Evolutionary conservation across 2,329 filamentous ascomycete species (phyloP).

Genomic region (Chrysoporthe deuterocubensis): DNA sequence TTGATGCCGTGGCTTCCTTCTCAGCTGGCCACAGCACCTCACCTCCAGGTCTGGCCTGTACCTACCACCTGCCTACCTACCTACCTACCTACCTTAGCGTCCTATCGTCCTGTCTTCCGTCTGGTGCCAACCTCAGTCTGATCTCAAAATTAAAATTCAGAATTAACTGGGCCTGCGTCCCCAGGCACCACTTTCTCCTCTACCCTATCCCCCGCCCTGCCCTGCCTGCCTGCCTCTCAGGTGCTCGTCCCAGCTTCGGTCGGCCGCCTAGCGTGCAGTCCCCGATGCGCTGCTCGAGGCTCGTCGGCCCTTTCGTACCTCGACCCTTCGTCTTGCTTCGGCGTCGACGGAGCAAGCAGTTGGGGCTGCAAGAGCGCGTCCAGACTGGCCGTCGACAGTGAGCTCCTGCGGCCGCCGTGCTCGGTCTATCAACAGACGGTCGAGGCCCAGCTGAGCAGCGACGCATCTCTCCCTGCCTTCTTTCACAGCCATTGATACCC

Average conservation of each 20-base stretch:
- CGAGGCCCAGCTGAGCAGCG: background rate
- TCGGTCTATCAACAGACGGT: background rate
- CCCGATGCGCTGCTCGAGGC: background rate
- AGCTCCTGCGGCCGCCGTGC: background rate
- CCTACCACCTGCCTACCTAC: too few relatives aligned
- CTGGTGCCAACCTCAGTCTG: background rate
- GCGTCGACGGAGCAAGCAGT: background rate
- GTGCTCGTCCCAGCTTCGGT: background rate
- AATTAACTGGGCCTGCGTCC: background rate
- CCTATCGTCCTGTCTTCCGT: background rate
- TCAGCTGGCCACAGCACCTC: background rate
- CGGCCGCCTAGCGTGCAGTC: background rate
- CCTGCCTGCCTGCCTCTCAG: background rate
- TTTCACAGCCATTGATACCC: background rate
- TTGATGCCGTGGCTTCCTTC: background rate
- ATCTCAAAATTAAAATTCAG: background rate
- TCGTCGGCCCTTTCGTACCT: background rate
- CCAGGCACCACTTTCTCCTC: background rate
- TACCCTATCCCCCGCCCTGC: background rate
- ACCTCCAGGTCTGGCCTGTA: background rate
- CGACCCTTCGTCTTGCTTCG: background rate
- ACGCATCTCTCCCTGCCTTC: background rate
- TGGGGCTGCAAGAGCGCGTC: background rate
- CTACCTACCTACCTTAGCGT: too few relatives aligned
- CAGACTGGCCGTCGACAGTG: background rate